phyloP scores from a whole-genome alignment of 345 rosid genomes.

The Conringia planisiliqua region DNA sequence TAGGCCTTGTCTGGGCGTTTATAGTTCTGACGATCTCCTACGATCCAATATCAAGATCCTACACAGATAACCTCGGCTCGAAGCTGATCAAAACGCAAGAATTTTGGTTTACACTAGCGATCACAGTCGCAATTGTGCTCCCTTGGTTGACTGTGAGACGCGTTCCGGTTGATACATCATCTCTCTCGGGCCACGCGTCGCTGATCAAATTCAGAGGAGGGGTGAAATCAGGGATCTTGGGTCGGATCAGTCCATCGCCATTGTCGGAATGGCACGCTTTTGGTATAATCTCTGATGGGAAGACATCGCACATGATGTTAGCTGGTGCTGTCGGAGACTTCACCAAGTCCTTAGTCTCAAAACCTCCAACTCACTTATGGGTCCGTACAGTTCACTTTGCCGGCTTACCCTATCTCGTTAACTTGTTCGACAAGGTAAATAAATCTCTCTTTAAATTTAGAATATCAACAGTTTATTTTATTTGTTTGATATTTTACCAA shows the following conservation, averaged over 20 bases:
- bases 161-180: constrained; percentile 46
- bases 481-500: no score
- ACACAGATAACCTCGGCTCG: constrained; percentile 43
- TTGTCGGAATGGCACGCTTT: constrained; percentile 93
- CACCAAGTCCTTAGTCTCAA: constrained; percentile 57
- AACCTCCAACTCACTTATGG: constrained; percentile 79
- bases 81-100: constrained; percentile 52
- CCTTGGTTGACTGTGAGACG: constrained; percentile 83
- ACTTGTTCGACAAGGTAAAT: constrained; percentile 66
- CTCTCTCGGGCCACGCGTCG: constrained; percentile 78
- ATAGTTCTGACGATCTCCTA: constrained; percentile 54
- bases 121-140: constrained; percentile 50
- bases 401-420: constrained; percentile 68
- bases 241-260: constrained; percentile 91
- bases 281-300: constrained; percentile 74
- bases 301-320: constrained; percentile 78
- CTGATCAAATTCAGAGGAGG: constrained; percentile 70
- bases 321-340: constrained; percentile 91
- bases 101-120: constrained; percentile 69
- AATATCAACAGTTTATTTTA: neutral
- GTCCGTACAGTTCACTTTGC: constrained; percentile 75
- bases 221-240: constrained; percentile 64
- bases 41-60: constrained; percentile 53
- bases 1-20: constrained; percentile 68
- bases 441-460: neutral